Base-by-base conservation (phyloP, 768 basidiomycete species). In the Boletus reticulatus region DNA sequence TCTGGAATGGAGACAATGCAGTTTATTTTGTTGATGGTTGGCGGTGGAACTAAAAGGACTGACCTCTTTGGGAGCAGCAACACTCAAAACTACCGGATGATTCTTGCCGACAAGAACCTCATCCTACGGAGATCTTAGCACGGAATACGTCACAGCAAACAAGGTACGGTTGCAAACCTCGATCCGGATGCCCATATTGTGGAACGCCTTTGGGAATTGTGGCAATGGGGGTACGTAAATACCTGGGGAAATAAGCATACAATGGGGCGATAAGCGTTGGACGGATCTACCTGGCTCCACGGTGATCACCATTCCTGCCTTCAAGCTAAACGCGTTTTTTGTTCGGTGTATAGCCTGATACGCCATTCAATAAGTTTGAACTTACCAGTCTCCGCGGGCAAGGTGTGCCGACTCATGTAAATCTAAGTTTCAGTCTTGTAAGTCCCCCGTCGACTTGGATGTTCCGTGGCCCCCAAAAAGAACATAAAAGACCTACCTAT, bases 111-210 rank as follows among this genome's bases (percentile, higher is more conserved):
- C 78, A 9, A 92, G 73, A 2, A 94, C 83, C 61, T 92, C 89
- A 58, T 94, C 91, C 84, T 79, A 55, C 24, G 32, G 6, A 20
- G 36, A 37, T 58, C 36, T 65, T 41, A 55, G 43, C 27, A 54
- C 42, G 48, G 53, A 52, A 47, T 39, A 48, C 46, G 46, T 17
- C 44, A 10, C 12, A 31, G 8, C 10, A 47, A 37, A 36, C 43
- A 20, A 38, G 42, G 27, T 39, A 44, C 8, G 17, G 22, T 37
- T 31, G 57, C 60, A 39, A 53, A 87, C 90, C 80, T 96, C 96
- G 63, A 99, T 93, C 44, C 96, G 84, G 56, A 98, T 87, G 8
- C 92, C 94, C 29, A 97, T 81, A 59, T 93, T 89, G 62, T 96
- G 94, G 72, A 94, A 98, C 49, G 83, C 82, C 60, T 82, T 88